phyloP scores from a whole-genome alignment of 345 rosid species.

The Bretschneidera sinensis region DNA sequence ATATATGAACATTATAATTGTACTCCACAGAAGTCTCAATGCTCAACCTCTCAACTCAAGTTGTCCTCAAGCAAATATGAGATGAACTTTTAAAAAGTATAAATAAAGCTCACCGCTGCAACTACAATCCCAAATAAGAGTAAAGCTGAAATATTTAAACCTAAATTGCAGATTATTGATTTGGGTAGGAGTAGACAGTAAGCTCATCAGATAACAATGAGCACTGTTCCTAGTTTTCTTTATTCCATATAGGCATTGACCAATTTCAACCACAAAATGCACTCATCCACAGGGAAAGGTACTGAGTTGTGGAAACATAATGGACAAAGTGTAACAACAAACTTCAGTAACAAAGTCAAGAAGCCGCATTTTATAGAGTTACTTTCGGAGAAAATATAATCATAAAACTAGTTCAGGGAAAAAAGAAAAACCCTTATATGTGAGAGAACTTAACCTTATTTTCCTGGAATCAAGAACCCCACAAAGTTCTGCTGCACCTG shows the following conservation, averaged over 20 bases:
- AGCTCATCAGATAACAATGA: neutral
- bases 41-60: neutral
- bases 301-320: too few relatives aligned
- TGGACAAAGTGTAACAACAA: neutral
- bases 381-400: too few relatives aligned
- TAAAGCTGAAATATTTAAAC: too few relatives aligned
- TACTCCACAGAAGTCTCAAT: neutral
- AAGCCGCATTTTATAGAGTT: neutral
- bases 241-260: too few relatives aligned
- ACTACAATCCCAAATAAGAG: neutral
- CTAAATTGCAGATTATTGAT: too few relatives aligned
- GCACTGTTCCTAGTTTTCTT: too few relatives aligned
- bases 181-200: neutral
- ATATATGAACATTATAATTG: neutral
- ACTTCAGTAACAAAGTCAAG: neutral
- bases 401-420: neutral
- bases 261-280: too few relatives aligned
- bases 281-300: too few relatives aligned
- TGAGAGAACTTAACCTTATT: conserved; percentile 48
- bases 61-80: neutral
- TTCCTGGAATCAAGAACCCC: conserved; percentile 81
- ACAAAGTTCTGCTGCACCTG: conserved; percentile 80
- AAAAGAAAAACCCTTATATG: neutral
- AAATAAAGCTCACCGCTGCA: neutral
- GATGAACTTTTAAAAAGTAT: neutral